Percentiles rank a stretch among this genome's conserved stretches.
Conservation (phyloP, 441 rosid species). For the Melastoma candidum region DNA sequence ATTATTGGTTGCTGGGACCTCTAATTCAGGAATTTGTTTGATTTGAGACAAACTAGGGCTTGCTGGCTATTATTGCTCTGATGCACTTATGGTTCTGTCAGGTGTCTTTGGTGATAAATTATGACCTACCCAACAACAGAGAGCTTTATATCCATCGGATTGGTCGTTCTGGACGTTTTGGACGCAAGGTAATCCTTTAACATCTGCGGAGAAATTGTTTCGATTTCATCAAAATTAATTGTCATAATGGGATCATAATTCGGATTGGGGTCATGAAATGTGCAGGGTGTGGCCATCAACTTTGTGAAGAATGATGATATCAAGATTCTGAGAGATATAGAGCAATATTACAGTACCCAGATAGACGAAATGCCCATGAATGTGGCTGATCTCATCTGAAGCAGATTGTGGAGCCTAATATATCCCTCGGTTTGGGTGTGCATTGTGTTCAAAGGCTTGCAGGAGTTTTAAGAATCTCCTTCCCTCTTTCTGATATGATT, state of each 20-base stretch:
- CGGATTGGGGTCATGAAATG: background rate
- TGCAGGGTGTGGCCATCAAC: constrained; percentile 94
- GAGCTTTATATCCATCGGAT: constrained; percentile 94
- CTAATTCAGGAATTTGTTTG: too few relatives aligned
- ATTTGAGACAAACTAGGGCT: too few relatives aligned
- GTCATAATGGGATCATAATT: background rate
- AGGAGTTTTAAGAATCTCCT: too few relatives aligned
- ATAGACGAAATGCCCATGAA: constrained; percentile 99
- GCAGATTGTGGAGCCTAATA: too few relatives aligned
- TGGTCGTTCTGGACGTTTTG: constrained; percentile 97
- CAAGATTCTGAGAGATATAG: constrained; percentile 89
- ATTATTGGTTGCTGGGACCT: too few relatives aligned
- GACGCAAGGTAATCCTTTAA: constrained; percentile 49
- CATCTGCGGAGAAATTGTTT: background rate
- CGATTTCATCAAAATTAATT: background rate
- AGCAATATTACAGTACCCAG: constrained; percentile 97
- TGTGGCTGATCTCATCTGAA: constrained; percentile 76
- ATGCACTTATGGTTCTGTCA: constrained; percentile 14
- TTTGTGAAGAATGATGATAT: constrained; percentile 87
- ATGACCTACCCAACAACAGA: constrained; percentile 94
- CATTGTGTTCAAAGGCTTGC: too few relatives aligned
- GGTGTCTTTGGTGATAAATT: constrained; percentile 91
- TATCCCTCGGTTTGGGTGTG: too few relatives aligned
- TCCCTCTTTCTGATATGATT: too few relatives aligned
- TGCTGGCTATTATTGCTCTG: too few relatives aligned